phyloP scores from a whole-genome alignment of 805 yeast species.

The Nakazawaea peltata region DNA sequence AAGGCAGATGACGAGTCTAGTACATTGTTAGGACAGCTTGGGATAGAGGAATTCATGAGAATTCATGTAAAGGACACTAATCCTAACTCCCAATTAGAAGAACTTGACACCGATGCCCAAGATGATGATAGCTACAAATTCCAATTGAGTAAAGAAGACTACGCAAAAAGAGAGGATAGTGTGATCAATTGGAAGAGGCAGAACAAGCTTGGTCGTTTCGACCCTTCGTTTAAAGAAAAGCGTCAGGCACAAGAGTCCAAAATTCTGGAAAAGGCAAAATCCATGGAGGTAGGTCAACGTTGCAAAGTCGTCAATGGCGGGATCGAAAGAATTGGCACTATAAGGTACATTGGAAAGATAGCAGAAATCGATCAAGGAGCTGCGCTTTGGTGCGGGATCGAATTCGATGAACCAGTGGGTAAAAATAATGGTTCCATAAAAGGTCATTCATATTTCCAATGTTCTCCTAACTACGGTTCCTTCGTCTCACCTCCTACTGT shows the following conservation, averaged over 20 bases:
- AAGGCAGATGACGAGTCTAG: slow-evolving; percentile 11
- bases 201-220: slow-evolving; percentile 64
- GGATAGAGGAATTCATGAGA: slow-evolving; percentile 33
- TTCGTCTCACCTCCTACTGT: slow-evolving; percentile 67
- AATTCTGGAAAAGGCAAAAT: slow-evolving; percentile 23
- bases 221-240: slow-evolving; percentile 36
- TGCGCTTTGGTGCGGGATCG: slow-evolving; percentile 73
- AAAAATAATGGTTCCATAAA: slow-evolving; percentile 74
- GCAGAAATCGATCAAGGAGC: slow-evolving; percentile 43
- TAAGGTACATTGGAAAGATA: slow-evolving; percentile 63
- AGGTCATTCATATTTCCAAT: slow-evolving; percentile 50
- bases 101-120: slow-evolving; percentile 19
- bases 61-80: slow-evolving; percentile 53
- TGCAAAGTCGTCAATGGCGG: slow-evolving; percentile 32
- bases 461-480: slow-evolving; percentile 57
- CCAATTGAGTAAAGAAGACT: slow-evolving; percentile 51
- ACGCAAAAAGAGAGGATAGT: slow-evolving; percentile 49
- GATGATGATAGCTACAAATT: slow-evolving; percentile 28
- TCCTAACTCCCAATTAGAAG: slow-evolving; percentile 38
- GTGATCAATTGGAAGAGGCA: slow-evolving; percentile 73
- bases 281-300: slow-evolving; percentile 40
- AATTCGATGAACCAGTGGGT: slow-evolving; percentile 80
- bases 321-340: slow-evolving; percentile 58
- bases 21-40: slow-evolving; percentile 18
- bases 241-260: slow-evolving; percentile 16